Base-by-base conservation (phyloP, 1,284 basidiomycete genomes). In the Spongiforma sp. region DNA sequence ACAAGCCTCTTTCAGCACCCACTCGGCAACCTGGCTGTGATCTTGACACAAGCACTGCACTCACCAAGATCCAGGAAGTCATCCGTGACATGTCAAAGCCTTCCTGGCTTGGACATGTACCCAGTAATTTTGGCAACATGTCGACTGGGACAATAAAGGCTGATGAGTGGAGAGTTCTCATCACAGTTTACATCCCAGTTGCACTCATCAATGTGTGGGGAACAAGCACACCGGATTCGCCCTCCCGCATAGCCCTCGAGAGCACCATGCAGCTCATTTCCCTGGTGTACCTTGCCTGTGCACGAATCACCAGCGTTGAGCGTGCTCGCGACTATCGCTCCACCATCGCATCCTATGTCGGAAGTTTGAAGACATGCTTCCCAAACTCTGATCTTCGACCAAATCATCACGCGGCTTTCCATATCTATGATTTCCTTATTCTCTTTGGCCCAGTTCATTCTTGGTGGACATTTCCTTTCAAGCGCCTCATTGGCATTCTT, bases 381-480 rank as follows among this genome's bases (percentile, higher is more conserved):
- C 78, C 61, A 63, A 75, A 15, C 1, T 39, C 17, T 43, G 19
- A 63, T 24, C 70, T 77, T 17, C 24, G 54, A 7, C 65, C 67
- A 11, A 80, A 80, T 59, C 58, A 80, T 21, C 80, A 82, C 56
- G 67, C 71, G 15, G 62, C 75, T 1, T 64, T 79, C 21, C 80
- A 82, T 55, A 70, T 80, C 24, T 71, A 71, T 4, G 69, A 74
- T 17, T 71, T 75, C 59, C 62, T 80, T 1, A 28, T 64, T 3
- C 61, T 65, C 1, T 80, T 78, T 62, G 79, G 81, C 1, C 81
- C 80, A 2, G 69, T 74, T 2, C 79, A 80, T 59, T 65, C 77
- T 0, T 74, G 75, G 61, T 68, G 77, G 39, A 71, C 75, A 1
- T 77, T 75, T n/a, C 69, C 71, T 28, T 80, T 75, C 26, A 76